These are phyloP conservation scores for Ustilago hordei DNA, from an alignment of 1,284 basidiomycete genomes.

Conservation along the genomic window DNA sequence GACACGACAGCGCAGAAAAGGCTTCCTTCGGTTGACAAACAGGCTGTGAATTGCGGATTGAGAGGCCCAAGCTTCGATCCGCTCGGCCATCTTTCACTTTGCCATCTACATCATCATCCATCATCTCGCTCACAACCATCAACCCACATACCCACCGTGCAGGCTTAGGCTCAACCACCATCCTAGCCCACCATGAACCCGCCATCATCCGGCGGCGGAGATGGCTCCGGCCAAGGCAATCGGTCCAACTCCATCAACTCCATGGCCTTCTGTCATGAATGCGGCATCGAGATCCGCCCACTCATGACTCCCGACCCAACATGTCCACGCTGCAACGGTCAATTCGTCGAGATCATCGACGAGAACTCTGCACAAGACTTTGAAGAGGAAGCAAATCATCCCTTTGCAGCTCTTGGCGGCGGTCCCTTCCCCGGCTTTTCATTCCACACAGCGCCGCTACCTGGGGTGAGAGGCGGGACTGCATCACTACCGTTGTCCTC, in stretches of 20 bases:
- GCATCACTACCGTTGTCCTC: conserved; percentile 8
- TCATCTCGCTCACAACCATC: background rate
- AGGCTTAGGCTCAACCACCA: background rate
- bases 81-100: conserved; percentile 1
- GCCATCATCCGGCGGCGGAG: conserved; percentile 14
- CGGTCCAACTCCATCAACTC: conserved; percentile 28
- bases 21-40: background rate
- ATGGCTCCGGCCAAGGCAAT: background rate
- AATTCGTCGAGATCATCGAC: conserved; percentile 59
- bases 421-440: conserved; percentile 12
- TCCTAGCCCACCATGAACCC: conserved; percentile 21
- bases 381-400: conserved; percentile 6
- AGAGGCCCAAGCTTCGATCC: background rate
- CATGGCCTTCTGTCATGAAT: conserved; percentile 62
- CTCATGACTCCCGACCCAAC: conserved; percentile 57
- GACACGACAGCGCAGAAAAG: background rate
- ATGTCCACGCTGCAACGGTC: conserved; percentile 60
- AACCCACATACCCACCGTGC: too few relatives aligned
- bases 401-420: conserved; percentile 5
- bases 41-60: background rate
- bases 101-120: background rate
- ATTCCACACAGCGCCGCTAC: conserved; percentile 11
- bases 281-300: conserved; percentile 57
- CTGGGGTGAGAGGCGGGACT: background rate
- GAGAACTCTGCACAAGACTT: conserved; percentile 7